These are phyloP conservation scores for Podila epigama DNA, from an alignment of 192 early-diverging fungal genomes.

Conservation along the genomic window DNA sequence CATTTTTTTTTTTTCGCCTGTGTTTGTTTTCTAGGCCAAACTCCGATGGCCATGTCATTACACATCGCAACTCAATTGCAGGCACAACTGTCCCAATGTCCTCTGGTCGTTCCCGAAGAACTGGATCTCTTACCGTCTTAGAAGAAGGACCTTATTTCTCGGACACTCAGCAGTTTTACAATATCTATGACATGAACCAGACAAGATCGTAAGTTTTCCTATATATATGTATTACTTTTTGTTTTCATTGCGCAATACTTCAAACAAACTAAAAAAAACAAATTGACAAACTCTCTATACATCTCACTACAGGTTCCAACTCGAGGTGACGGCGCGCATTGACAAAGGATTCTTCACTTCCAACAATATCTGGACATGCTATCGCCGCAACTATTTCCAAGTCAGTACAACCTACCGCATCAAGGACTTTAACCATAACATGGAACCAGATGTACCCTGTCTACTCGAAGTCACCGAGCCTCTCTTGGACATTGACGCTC, in stretches of 20 bases:
- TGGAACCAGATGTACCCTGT: constrained; percentile 67
- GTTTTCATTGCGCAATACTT: not conserved
- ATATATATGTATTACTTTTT: not conserved
- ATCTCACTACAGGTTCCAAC: constrained; percentile 52
- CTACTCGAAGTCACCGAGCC: constrained; percentile 52
- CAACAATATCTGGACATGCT: constrained; percentile 86
- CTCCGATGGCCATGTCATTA: constrained; percentile 19
- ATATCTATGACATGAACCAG: constrained; percentile 68
- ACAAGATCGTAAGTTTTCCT: constrained; percentile 51
- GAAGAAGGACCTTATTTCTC: constrained; percentile 76
- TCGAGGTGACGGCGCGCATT: constrained; percentile 74
- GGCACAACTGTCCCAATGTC: constrained; percentile 24
- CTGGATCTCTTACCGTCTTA: constrained; percentile 53
- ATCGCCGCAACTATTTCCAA: constrained; percentile 94
- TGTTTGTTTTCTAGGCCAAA: not conserved
- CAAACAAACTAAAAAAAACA: not conserved
- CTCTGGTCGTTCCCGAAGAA: constrained; percentile 15
- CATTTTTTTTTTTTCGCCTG: not conserved
- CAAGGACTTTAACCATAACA: constrained; percentile 50
- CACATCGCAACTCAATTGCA: constrained; percentile 45
- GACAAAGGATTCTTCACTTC: constrained; percentile 89
- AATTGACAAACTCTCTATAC: constrained; percentile 3
- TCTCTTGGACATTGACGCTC: constrained; percentile 11
- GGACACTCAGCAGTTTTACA: constrained; percentile 66
- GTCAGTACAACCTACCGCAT: constrained; percentile 69